These are phyloP conservation scores for Sutorius australiensis DNA, from an alignment of 768 basidiomycete species.

Conservation along the genomic window DNA sequence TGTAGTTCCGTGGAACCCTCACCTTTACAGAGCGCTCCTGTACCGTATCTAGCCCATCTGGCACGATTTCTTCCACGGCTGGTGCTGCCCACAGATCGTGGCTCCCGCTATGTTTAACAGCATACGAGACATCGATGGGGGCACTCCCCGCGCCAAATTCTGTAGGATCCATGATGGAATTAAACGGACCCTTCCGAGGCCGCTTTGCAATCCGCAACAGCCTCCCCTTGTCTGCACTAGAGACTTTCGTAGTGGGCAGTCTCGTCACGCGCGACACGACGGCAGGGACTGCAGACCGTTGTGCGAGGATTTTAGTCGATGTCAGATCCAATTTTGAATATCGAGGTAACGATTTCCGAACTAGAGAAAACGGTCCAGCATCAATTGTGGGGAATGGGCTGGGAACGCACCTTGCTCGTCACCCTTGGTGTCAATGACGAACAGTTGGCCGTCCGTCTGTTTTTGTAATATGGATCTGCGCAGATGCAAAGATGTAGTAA, in stretches of 20 bases:
- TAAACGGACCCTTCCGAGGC: conserved; percentile 68
- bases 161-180: conserved; percentile 62
- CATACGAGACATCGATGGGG: conserved; percentile 59
- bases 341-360: conserved; percentile 55
- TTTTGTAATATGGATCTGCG: conserved; percentile 60
- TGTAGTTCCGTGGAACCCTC: not conserved
- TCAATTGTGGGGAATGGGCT: not conserved
- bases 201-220: conserved; percentile 75
- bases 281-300: conserved; percentile 87
- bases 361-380: conserved; percentile 30
- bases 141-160: conserved; percentile 66
- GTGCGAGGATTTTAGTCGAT: conserved; percentile 74
- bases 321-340: conserved; percentile 53
- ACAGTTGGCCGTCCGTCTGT: conserved; percentile 69
- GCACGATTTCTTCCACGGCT: conserved; percentile 35
- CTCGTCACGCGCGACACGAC: conserved; percentile 53
- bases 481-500: not conserved
- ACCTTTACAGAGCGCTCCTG: conserved; percentile 53
- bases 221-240: conserved; percentile 67
- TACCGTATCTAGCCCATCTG: conserved; percentile 38
- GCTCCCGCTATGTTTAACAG: conserved; percentile 61
- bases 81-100: conserved; percentile 59
- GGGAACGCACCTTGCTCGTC: conserved; percentile 57
- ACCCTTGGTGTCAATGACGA: conserved; percentile 75
- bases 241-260: conserved; percentile 38